Conservation (phyloP, 108 stramenopile genomes). For the Craspedostauros australis region DNA sequence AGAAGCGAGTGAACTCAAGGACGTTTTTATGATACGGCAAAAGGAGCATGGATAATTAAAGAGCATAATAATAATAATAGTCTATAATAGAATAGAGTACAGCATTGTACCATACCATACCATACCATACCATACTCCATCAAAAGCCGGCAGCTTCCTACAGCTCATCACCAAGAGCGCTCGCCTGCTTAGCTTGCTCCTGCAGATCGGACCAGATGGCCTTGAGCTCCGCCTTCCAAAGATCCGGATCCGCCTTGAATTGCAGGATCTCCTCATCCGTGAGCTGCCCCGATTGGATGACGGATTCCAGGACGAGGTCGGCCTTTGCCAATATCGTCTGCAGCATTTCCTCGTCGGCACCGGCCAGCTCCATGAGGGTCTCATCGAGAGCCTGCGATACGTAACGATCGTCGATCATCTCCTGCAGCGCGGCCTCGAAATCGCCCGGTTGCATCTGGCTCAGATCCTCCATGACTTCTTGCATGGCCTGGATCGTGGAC, state of each 20-base stretch:
- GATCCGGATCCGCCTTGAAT: conserved; percentile 9
- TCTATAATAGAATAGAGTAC: no score
- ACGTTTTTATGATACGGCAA: no score
- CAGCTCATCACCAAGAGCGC: background rate
- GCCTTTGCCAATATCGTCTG: conserved; percentile 10
- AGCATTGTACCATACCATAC: no score
- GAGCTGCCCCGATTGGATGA: conserved; percentile 10
- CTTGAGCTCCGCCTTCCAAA: conserved; percentile 18
- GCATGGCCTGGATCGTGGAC: conserved; percentile 2
- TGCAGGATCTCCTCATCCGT: conserved; percentile 7
- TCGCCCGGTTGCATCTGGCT: background rate
- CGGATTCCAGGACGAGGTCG: conserved; percentile 19
- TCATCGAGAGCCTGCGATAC: conserved; percentile 9
- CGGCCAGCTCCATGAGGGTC: conserved; percentile 3
- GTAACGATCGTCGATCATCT: conserved; percentile 18
- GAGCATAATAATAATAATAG: no score
- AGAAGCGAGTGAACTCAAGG: no score
- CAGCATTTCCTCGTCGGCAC: conserved; percentile 5
- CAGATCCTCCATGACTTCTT: conserved; percentile 14
- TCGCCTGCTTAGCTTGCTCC: conserved; percentile 1
- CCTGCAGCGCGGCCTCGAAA: conserved; percentile 5
- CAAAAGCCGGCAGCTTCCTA: background rate
- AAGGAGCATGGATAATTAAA: no score
- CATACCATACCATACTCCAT: no score
- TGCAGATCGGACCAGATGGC: conserved; percentile 20